A percentile compares a stretch with the other conserved stretches of the same genome.
These are phyloP conservation scores for Cyberlindnera maritima DNA, from an alignment of 805 yeast species.

Conservation along the genomic window DNA sequence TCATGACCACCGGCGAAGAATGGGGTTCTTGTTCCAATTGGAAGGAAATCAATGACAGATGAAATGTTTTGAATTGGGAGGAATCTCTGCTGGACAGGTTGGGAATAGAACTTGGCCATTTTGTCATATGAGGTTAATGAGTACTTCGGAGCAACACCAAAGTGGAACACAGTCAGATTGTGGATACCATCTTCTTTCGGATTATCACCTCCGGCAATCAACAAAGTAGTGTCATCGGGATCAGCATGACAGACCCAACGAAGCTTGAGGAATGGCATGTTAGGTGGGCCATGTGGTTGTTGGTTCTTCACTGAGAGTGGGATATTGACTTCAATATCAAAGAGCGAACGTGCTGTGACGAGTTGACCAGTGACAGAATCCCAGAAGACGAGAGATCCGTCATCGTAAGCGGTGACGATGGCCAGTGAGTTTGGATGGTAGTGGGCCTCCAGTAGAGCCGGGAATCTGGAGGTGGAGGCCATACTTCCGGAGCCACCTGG, in stretches of 20 bases:
- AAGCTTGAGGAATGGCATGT: constrained; percentile 46
- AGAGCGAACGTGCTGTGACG: constrained; percentile 69
- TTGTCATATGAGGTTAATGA: constrained; percentile 79
- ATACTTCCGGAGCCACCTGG: constrained; percentile 61
- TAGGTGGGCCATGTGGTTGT: constrained; percentile 22
- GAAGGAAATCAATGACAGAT: constrained; percentile 43
- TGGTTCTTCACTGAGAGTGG: constrained; percentile 33
- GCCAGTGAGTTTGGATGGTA: constrained; percentile 96
- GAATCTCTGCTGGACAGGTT: constrained; percentile 52
- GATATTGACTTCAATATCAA: constrained; percentile 61
- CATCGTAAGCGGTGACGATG: constrained; percentile 72
- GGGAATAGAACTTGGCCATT: constrained; percentile 74
- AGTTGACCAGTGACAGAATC: constrained; percentile 76
- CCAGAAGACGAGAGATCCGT: constrained; percentile 90
- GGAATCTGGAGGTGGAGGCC: constrained; percentile 34
- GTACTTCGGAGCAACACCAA: constrained; percentile 78
- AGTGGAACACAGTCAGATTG: constrained; percentile 57
- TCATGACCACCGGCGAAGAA: constrained; percentile 78
- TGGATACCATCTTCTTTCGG: constrained; percentile 40
- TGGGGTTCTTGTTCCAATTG: constrained; percentile 64
- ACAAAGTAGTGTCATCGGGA: constrained; percentile 74
- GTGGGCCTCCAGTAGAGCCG: constrained; percentile 48
- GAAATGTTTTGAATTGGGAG: constrained; percentile 52
- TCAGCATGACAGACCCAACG: constrained; percentile 79
- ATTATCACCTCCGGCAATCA: constrained; percentile 67